phyloP scores from a whole-genome alignment of 495 filamentous ascomycete genomes.

The Podospora conica region DNA sequence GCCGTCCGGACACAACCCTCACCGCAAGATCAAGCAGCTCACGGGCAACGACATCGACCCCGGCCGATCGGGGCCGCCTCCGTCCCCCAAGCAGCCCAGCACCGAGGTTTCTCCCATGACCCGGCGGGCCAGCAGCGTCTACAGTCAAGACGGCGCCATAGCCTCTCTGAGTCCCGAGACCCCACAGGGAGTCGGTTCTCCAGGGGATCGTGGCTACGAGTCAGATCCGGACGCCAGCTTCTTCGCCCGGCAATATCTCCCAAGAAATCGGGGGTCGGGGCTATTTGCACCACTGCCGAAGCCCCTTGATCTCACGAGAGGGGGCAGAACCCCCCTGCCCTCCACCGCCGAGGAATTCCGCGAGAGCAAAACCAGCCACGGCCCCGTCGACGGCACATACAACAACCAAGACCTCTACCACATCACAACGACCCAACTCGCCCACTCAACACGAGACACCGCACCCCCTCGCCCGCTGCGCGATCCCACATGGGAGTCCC shows the following conservation, averaged over 20 bases:
- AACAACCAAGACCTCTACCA: conserved; percentile 18
- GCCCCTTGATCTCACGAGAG: not conserved
- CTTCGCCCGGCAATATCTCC: not conserved
- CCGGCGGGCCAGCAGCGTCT: conserved; percentile 12
- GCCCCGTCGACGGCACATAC: not conserved
- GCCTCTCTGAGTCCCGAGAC: not conserved
- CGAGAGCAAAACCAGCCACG: not conserved
- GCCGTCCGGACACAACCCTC: conserved; percentile 19
- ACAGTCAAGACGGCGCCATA: conserved; percentile 7
- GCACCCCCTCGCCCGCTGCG: conserved; percentile 1
- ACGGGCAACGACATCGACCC: conserved; percentile 14
- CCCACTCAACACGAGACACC: conserved; percentile 1
- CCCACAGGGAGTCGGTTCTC: not conserved
- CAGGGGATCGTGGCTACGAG: not conserved
- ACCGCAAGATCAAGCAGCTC: conserved; percentile 19
- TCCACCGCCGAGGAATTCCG: not conserved
- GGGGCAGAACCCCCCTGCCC: not conserved
- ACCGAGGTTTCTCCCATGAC: conserved; percentile 16
- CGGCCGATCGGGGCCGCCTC: not conserved
- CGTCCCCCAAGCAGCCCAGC: not conserved
- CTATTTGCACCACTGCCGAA: not conserved
- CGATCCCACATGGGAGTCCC: conserved; percentile 1
- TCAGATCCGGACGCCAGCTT: conserved; percentile 4
- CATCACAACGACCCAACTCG: conserved; percentile 18
- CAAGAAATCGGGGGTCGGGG: not conserved